Percentiles rank a stretch among this genome's conserved stretches.
Evolutionary conservation across 1,139 yeast genomes (phyloP).

Genomic region (Pichia cactophila): DNA sequence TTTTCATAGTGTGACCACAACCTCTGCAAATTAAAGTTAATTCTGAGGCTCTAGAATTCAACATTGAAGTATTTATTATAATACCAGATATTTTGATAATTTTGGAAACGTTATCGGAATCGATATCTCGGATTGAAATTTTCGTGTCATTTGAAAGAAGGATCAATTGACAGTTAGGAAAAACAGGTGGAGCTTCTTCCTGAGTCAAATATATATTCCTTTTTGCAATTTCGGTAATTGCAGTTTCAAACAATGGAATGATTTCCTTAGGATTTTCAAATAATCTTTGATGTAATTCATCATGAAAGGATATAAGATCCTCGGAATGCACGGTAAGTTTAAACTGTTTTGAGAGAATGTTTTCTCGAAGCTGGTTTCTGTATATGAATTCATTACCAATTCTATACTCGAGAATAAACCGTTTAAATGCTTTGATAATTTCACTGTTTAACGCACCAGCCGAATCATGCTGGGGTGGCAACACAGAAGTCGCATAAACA

Average conservation of each 20-base stretch:
- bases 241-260: constrained; percentile 82
- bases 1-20: constrained; percentile 72
- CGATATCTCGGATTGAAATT: constrained; percentile 71
- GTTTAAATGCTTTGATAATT: constrained; percentile 69
- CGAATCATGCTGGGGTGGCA: constrained; percentile 65
- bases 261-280: constrained; percentile 84
- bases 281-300: constrained; percentile 76
- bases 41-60: constrained; percentile 79
- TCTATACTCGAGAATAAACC: constrained; percentile 80
- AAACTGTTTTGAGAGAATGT: constrained; percentile 70
- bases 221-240: constrained; percentile 86
- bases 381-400: constrained; percentile 77
- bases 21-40: constrained; percentile 81
- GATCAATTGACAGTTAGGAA: constrained; percentile 81
- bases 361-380: constrained; percentile 87
- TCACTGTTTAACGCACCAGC: constrained; percentile 65
- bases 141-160: constrained; percentile 67
- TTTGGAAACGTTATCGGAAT: constrained; percentile 82
- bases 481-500: constrained; percentile 74
- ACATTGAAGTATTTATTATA: constrained; percentile 82
- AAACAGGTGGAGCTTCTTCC: constrained; percentile 46
- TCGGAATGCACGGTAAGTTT: constrained; percentile 71
- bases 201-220: constrained; percentile 59
- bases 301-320: constrained; percentile 81
- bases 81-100: constrained; percentile 91